These are phyloP conservation scores for Fonticula alba DNA, from an alignment of 78 protist genomes.

Conservation along the genomic window DNA sequence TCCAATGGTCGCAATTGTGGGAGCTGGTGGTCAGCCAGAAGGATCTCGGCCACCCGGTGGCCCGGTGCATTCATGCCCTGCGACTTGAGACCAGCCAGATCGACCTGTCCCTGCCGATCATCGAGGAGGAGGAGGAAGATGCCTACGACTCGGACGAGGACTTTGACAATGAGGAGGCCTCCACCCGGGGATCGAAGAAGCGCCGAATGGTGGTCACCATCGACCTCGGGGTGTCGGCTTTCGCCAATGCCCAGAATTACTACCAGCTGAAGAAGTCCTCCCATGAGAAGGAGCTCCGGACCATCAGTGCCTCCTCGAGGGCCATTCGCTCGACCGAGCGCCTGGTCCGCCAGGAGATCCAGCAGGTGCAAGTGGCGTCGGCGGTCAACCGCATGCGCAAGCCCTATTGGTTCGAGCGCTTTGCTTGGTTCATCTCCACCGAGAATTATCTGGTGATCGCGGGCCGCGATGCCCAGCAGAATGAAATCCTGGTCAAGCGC, in stretches of 20 bases:
- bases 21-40: slow-evolving; percentile 4
- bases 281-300: slow-evolving; percentile 6
- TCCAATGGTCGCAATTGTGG: slow-evolving; percentile 63
- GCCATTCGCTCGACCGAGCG: neutral
- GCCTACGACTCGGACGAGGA: neutral
- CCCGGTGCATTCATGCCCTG: slow-evolving; percentile 32
- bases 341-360: neutral
- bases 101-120: slow-evolving; percentile 8
- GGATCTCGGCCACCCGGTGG: slow-evolving; percentile 14
- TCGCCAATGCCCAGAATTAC: slow-evolving; percentile 59
- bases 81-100: slow-evolving; percentile 30
- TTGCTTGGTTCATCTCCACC: slow-evolving; percentile 78
- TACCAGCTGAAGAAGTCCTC: slow-evolving; percentile 20
- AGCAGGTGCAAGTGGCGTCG: slow-evolving; percentile 7
- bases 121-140: neutral
- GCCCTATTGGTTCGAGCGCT: slow-evolving; percentile 90
- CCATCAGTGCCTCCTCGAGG: neutral
- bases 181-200: too few species aligned
- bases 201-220: slow-evolving; percentile 53
- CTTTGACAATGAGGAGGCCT: too few species aligned
- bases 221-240: slow-evolving; percentile 56
- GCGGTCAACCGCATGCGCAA: slow-evolving; percentile 40
- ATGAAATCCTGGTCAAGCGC: slow-evolving; percentile 59
- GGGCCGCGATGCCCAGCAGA: slow-evolving; percentile 86
- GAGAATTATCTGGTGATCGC: slow-evolving; percentile 67